Conservation (phyloP, 768 basidiomycete genomes). For the Trametes punicea region DNA sequence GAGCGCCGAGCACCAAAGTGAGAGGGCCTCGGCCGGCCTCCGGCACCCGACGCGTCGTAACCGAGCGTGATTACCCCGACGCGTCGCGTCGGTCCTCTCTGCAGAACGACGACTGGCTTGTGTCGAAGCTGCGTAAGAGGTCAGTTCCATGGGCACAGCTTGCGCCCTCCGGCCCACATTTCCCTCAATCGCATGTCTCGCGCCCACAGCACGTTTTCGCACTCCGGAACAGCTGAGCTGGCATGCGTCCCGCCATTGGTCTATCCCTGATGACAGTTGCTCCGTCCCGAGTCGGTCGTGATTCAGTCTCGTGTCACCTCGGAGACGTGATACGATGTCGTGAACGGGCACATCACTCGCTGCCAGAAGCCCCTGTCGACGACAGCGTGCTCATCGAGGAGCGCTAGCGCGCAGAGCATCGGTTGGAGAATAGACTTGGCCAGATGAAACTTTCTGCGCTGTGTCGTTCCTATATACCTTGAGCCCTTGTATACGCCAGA, state of each 20-base stretch:
- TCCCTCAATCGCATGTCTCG: no score
- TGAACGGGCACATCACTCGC: slow-evolving; percentile 7
- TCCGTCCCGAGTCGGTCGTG: background rate
- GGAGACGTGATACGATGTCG: background rate
- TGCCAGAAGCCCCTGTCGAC: background rate
- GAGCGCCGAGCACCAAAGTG: background rate
- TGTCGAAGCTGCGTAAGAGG: background rate
- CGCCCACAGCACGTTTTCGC: no score
- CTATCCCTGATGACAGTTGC: slow-evolving; percentile 7
- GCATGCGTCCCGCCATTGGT: background rate
- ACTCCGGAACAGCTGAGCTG: no score
- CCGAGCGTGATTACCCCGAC: background rate
- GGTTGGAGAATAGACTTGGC: slow-evolving; percentile 1
- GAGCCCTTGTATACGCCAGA: no score
- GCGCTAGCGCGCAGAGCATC: background rate
- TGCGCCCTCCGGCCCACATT: background rate
- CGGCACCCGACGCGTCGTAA: slow-evolving; percentile 1
- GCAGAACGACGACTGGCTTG: background rate
- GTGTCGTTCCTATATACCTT: no score
- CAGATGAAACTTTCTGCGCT: slow-evolving; percentile 6
- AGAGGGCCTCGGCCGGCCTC: slow-evolving; percentile 2
- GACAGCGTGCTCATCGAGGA: background rate
- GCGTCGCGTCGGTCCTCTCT: background rate
- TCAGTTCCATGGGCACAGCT: slow-evolving; percentile 4
- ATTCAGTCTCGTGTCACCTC: background rate